These are phyloP conservation scores for Piloderma croceum DNA, from an alignment of 768 basidiomycete species.

Conservation along the genomic window DNA sequence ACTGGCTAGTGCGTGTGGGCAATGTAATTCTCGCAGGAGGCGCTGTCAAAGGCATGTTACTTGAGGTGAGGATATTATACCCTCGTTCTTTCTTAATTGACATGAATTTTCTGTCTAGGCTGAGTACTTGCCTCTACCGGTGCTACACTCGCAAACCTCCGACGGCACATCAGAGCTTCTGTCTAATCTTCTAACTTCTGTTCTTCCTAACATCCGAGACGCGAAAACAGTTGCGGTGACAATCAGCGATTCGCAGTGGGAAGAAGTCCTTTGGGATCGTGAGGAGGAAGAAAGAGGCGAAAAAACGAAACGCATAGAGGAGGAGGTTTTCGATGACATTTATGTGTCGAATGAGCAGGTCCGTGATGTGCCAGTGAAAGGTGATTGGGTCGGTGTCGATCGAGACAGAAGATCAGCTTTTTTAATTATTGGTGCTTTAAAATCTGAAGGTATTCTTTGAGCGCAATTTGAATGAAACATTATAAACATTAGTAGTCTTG, in stretches of 20 bases:
- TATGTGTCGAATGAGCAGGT: slow-evolving; percentile 60
- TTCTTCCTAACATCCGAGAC: slow-evolving; percentile 67
- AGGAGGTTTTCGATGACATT: slow-evolving; percentile 40
- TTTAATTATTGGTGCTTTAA: slow-evolving; percentile 70
- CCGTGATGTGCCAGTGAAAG: slow-evolving; percentile 39
- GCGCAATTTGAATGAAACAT: slow-evolving; percentile 9
- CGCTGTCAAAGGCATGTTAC: slow-evolving; percentile 74
- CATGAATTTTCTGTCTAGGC: slow-evolving; percentile 39
- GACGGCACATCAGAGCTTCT: slow-evolving; percentile 71
- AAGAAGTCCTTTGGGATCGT: slow-evolving; percentile 72
- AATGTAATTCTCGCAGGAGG: slow-evolving; percentile 75
- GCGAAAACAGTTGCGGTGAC: slow-evolving; percentile 75
- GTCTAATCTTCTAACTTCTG: slow-evolving; percentile 67
- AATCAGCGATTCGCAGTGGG: slow-evolving; percentile 74
- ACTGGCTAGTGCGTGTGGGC: slow-evolving; percentile 78
- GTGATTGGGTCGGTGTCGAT: slow-evolving; percentile 76
- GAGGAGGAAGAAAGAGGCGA: slow-evolving; percentile 51
- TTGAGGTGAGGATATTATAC: slow-evolving; percentile 50
- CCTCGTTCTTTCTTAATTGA: slow-evolving; percentile 5
- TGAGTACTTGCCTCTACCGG: slow-evolving; percentile 75
- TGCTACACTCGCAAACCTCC: slow-evolving; percentile 54
- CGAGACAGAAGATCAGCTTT: slow-evolving; percentile 76
- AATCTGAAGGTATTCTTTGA: slow-evolving; percentile 63
- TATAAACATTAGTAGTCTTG: background rate
- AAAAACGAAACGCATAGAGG: slow-evolving; percentile 20